Base-by-base conservation (phyloP, 495 filamentous ascomycete genomes). In the Penicillium pancosmium region DNA sequence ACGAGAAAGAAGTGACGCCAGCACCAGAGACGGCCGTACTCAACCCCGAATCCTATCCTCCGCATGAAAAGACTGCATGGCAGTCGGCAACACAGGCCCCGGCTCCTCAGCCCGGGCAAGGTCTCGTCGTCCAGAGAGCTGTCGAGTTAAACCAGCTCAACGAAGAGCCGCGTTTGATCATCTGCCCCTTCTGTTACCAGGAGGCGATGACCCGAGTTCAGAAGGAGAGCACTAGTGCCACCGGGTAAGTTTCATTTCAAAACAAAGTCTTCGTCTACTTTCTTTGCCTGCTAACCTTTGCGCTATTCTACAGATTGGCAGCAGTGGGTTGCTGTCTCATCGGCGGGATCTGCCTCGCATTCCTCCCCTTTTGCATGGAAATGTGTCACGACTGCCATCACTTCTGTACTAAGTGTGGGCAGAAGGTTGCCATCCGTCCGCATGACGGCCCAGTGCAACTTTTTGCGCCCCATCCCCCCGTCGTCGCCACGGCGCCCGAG, bases 371-470 rank as follows among this genome's bases (percentile, higher is more conserved):
- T 25, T 64, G 62, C 16, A 54, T 61, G 50, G 44, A 64, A 40
- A 61, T 64, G 62, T 64, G 62, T 18, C 62, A 64, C 18, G 62
- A 64, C 12, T 23, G 41, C 8, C 62, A 64, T 34, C 62, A 64
- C 33, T 64, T 64, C 46, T 64, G 62, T 9, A 47, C 54, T 18
- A 57, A 58, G n/a, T 64, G 62, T 18, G 47, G 47, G 0, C 23
- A 48, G 3, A 40, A 52, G 18, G 54, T 64, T 4, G 62, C 62
- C 18, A 38, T 57, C 25, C 27, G 19, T n/a, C 46, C 58, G 2
- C 58, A 64, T 33, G 62, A 64, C 11, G 62, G 54, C 0, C 31
- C 33, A 0, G 34, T 61, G 5, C 54, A 64, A 47, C 25, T 58
- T 2, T 61, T 57, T 18, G 27, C 25, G 31, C 62, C 62, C 19